Base-by-base conservation (phyloP, 2,329 filamentous ascomycete species). In the Dactylonectria estremocensis region DNA sequence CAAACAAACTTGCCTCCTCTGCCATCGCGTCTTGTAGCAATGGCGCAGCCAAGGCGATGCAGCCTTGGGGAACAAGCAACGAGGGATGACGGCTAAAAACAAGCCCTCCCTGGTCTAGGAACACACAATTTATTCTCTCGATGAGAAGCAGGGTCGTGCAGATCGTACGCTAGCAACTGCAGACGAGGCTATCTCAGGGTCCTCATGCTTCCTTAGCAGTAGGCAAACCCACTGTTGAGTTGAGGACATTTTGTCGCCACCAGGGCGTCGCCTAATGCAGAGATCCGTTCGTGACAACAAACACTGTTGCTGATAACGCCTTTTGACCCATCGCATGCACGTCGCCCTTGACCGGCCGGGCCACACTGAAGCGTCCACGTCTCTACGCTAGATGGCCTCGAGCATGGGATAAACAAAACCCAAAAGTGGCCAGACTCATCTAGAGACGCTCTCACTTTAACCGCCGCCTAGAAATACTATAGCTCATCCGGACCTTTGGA, bases 301-400 rank as follows among this genome's bases (percentile, higher is more conserved):
- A 9, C 33, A 18, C 2, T 52, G 48, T 31, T 18, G 48, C 10
- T 45, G 48, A 61, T 53, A 53, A 66, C 58, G 20, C 52, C 35
- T 37, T 40, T 24, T 31, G 35, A 61, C 50, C 62, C 24, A 52
- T 16, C 50, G 18, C 31, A 13, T 56, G 57, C 53, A 66, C 57
- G 57, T 40, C 14, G 60, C 43, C 50, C 57, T 60, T 56, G 64
- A 45, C 60, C 49, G 24, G 35, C 33, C 54, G 18, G 55, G 48
- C 61, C 61, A 64, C 18, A 59, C 49, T 60, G 22, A 50, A 45
- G 55, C 65, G 61, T 60, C 49, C 61, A 56, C 65, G 35, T 60
- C 37, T 53, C 24, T 24, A 11, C 14, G 37, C 48, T 54, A 24
- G 46, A 14, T 24, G 16, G 43, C 9, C 53, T 49, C 45, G 43